Percentiles rank a stretch among this genome's conserved stretches.
These are phyloP conservation scores for Solanum sparsipilum DNA, from an alignment of 257 asterid species.

Conservation along the genomic window DNA sequence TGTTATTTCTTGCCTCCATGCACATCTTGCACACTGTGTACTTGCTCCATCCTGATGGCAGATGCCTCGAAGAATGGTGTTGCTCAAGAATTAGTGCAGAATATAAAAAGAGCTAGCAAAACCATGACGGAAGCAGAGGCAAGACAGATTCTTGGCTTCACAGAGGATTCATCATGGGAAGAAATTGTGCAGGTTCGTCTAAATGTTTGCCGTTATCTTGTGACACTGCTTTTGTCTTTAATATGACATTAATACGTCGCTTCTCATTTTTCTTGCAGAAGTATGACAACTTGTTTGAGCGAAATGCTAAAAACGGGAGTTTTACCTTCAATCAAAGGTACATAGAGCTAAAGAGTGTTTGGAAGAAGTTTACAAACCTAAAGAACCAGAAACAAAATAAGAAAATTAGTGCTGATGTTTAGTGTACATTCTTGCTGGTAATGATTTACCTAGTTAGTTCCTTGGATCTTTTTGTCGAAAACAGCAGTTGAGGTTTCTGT, in stretches of 20 bases:
- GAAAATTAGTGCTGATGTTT: not conserved
- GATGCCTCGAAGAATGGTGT: conserved; percentile 71
- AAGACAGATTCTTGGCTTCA: conserved; percentile 65
- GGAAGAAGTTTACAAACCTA: conserved; percentile 1
- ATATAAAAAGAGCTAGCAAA: not conserved
- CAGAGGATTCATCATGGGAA: conserved; percentile 59
- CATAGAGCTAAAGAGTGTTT: not conserved
- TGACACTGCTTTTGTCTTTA: not conserved
- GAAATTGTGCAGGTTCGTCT: conserved; percentile 45
- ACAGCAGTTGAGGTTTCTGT: not conserved
- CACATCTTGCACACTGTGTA: not conserved
- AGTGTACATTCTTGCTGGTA: not conserved
- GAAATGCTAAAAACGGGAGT: conserved; percentile 50
- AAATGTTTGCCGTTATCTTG: not conserved
- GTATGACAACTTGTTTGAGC: conserved; percentile 54
- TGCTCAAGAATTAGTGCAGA: conserved; percentile 50
- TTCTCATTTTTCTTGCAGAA: conserved; percentile 23
- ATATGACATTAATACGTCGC: not conserved
- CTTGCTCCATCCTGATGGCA: conserved; percentile 5
- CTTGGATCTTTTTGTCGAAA: too few species aligned
- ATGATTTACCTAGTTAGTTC: not conserved
- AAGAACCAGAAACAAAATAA: not conserved
- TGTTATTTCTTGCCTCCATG: not conserved
- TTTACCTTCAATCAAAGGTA: conserved; percentile 44
- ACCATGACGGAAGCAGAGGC: conserved; percentile 64